Evolutionary conservation across 108 stramenopile genomes (phyloP).

Genomic region (Ochromonas danica): DNA sequence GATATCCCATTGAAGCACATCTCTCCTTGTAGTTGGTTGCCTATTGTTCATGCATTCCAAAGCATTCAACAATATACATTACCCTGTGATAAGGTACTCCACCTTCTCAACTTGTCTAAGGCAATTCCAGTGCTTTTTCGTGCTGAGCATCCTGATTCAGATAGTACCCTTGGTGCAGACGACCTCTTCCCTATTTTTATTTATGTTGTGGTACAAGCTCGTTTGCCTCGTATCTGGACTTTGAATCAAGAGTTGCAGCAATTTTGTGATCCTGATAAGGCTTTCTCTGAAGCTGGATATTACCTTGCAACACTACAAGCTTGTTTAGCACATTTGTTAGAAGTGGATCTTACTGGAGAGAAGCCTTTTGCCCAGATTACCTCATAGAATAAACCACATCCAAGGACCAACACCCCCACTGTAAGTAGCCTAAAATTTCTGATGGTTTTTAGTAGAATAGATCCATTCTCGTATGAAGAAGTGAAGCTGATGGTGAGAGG

Average conservation of each 20-base stretch:
- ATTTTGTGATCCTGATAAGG: slow-evolving; percentile 70
- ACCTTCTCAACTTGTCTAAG: neutral
- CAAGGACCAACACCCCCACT: too few species aligned
- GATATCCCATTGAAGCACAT: slow-evolving; percentile 32
- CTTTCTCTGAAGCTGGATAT: slow-evolving; percentile 80
- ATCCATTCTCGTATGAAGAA: too few species aligned
- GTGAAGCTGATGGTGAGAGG: too few species aligned
- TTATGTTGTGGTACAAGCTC: slow-evolving; percentile 72
- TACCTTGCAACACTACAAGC: slow-evolving; percentile 81
- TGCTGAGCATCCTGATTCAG: slow-evolving; percentile 11
- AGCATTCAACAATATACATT: slow-evolving; percentile 3
- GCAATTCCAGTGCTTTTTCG: neutral
- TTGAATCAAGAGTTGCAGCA: slow-evolving; percentile 68
- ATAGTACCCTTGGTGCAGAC: slow-evolving; percentile 67
- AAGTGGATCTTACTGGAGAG: slow-evolving; percentile 51
- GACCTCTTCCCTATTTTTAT: slow-evolving; percentile 88
- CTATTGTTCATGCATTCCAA: neutral
- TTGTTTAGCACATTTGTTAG: slow-evolving; percentile 73
- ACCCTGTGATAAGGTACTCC: slow-evolving; percentile 24
- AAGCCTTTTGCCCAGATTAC: neutral
- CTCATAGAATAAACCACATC: too few species aligned
- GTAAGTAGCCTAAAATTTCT: too few species aligned
- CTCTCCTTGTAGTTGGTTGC: slow-evolving; percentile 22
- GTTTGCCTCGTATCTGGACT: slow-evolving; percentile 73
- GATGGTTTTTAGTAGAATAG: too few species aligned